phyloP scores from a whole-genome alignment of 768 basidiomycete genomes.

The Multifurca ochricompacta region DNA sequence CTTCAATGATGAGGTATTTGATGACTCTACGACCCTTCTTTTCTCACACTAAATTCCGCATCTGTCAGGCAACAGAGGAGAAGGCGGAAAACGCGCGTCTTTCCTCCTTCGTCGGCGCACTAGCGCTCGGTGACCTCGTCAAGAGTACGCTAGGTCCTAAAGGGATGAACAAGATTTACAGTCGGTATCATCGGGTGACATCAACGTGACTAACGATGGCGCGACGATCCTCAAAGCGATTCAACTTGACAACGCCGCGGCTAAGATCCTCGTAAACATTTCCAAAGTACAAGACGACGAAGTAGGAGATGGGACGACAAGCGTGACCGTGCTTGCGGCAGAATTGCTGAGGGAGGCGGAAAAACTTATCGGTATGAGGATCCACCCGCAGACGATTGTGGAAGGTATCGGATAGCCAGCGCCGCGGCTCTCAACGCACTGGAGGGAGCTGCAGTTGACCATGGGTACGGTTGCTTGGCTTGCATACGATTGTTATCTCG shows the following conservation, averaged over 20 bases:
- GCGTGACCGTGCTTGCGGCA: constrained; percentile 84
- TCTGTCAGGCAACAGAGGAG: constrained; percentile 73
- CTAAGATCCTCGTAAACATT: constrained; percentile 99
- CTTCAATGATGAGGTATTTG: constrained; percentile 51
- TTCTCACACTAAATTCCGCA: background rate
- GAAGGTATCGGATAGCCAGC: constrained; percentile 92
- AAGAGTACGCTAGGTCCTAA: constrained; percentile 98
- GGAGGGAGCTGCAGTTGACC: constrained; percentile 73
- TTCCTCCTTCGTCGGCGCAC: constrained; percentile 94
- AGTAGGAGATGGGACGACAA: constrained; percentile 92
- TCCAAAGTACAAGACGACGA: constrained; percentile 99
- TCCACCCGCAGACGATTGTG: constrained; percentile 96
- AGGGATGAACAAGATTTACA: constrained; percentile 99
- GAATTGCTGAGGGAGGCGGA: constrained; percentile 94
- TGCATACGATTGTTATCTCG: background rate
- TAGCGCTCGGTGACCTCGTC: constrained; percentile 95
- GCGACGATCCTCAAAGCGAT: constrained; percentile 98
- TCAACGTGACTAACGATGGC: constrained; percentile 98
- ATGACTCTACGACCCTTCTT: background rate
- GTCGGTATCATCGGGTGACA: constrained; percentile 79
- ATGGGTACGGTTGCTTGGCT: constrained; percentile 66
- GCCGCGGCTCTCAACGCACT: constrained; percentile 76
- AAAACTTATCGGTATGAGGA: constrained; percentile 83
- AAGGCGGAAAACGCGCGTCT: constrained; percentile 97
- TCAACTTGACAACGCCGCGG: constrained; percentile 95